Percentiles rank a stretch among this genome's conserved stretches.
phyloP scores from a whole-genome alignment of 257 asterid species.

The Solanum virginianum region DNA sequence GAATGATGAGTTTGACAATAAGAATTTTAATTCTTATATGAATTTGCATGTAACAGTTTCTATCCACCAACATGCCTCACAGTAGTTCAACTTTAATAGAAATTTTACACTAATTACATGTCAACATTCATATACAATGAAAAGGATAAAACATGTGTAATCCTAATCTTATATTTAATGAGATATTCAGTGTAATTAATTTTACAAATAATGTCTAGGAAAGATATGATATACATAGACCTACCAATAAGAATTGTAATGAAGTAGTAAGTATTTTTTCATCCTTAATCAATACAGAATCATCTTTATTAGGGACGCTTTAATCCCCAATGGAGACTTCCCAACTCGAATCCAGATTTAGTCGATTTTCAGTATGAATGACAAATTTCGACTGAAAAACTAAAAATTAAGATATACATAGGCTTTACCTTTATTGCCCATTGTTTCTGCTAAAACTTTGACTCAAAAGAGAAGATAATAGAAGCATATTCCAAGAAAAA shows the following conservation, averaged over 20 bases:
- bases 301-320: too few relatives aligned
- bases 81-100: background rate
- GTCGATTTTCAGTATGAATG: too few relatives aligned
- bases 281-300: too few relatives aligned
- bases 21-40: background rate
- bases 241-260: too few relatives aligned
- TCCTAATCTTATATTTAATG: background rate
- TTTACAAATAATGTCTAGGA: background rate
- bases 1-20: background rate
- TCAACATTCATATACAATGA: background rate
- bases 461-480: background rate
- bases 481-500: background rate
- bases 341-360: too few relatives aligned
- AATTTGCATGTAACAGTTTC: background rate
- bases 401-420: background rate
- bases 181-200: background rate
- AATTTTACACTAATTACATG: background rate
- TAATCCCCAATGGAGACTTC: too few relatives aligned
- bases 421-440: background rate
- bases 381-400: too few relatives aligned
- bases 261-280: too few relatives aligned
- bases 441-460: background rate
- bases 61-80: background rate
- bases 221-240: background rate
- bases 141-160: background rate